A percentile compares a stretch with the other conserved stretches of the same genome.
phyloP scores from a whole-genome alignment of 73 alveolate genomes.

The Symbiodinium natans region DNA sequence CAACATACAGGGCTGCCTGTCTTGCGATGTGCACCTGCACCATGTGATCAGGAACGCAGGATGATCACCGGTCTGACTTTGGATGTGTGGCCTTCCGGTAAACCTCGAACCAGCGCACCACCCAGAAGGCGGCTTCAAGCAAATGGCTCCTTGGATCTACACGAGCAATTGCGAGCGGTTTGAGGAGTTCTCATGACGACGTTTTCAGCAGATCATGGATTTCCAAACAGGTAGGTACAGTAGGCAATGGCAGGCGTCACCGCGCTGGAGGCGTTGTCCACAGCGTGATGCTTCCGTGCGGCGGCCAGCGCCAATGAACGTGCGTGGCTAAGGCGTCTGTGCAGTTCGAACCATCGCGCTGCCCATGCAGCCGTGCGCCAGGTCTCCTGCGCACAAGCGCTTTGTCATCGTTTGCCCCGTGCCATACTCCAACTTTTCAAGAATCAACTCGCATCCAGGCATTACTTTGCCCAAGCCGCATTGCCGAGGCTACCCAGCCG shows the following conservation, averaged over 20 bases:
- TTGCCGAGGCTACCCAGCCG: not conserved
- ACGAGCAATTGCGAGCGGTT: not conserved
- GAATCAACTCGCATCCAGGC: no score
- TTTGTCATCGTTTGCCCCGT: no score
- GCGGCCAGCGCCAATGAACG: slow-evolving; percentile 50
- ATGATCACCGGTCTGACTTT: no score
- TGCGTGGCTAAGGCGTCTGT: slow-evolving; percentile 46
- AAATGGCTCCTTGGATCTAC: slow-evolving; percentile 50
- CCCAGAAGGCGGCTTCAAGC: slow-evolving; percentile 92
- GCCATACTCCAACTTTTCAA: no score
- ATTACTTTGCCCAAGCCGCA: not conserved
- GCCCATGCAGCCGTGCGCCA: slow-evolving; percentile 66
- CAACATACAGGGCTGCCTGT: slow-evolving; percentile 80
- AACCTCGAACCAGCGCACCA: slow-evolving; percentile 92
- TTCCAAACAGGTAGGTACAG: not conserved
- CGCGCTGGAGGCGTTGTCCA: slow-evolving; percentile 64
- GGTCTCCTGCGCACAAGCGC: slow-evolving; percentile 24
- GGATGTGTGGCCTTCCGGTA: slow-evolving; percentile 33
- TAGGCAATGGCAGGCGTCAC: slow-evolving; percentile 12
- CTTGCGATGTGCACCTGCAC: slow-evolving; percentile 65
- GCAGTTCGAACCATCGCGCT: slow-evolving; percentile 70
- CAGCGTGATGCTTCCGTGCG: slow-evolving; percentile 52
- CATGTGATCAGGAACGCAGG: not conserved
- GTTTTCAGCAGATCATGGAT: no score
- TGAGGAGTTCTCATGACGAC: no score